Conservation (phyloP, 805 yeast genomes). For the Candida verbasci region DNA sequence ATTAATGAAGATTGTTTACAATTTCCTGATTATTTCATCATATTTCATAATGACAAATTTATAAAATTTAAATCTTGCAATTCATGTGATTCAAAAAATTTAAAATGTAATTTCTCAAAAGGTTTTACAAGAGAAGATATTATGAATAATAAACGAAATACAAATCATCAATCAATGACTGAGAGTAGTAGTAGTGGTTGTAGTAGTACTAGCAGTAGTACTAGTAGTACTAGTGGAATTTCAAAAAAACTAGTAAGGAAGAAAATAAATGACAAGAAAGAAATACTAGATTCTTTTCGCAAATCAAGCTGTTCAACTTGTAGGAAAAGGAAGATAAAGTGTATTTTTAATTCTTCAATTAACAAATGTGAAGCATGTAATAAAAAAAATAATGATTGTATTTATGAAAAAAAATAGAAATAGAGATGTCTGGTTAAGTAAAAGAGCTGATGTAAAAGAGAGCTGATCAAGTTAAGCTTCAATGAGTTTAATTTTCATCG, state of each 20-base stretch:
- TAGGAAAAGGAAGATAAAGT: slow-evolving; percentile 41
- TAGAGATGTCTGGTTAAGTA: too few relatives aligned
- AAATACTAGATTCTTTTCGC: slow-evolving; percentile 12
- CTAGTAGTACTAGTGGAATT: not conserved
- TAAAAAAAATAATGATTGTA: slow-evolving; percentile 33
- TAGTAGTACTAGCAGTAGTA: too few relatives aligned
- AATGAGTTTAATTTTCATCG: too few relatives aligned
- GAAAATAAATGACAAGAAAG: slow-evolving; percentile 1
- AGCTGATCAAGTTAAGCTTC: too few relatives aligned
- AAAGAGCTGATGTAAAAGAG: too few relatives aligned
- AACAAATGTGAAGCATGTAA: slow-evolving; percentile 38
- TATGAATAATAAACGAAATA: slow-evolving; percentile 28
- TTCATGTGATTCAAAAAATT: slow-evolving; percentile 45
- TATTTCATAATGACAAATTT: slow-evolving; percentile 20
- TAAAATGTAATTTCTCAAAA: slow-evolving; percentile 53
- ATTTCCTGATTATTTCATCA: not conserved
- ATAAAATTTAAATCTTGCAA: slow-evolving; percentile 53
- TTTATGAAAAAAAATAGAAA: slow-evolving; percentile 18
- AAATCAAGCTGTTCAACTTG: slow-evolving; percentile 38
- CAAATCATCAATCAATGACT: too few relatives aligned
- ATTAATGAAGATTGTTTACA: not conserved
- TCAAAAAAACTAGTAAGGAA: slow-evolving; percentile 11
- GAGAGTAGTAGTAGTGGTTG: too few relatives aligned
- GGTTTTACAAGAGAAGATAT: slow-evolving; percentile 66
- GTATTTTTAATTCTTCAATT: slow-evolving; percentile 27